phyloP scores from a whole-genome alignment of 2,329 filamentous ascomycete genomes.

The Talaromyces pinophilus region DNA sequence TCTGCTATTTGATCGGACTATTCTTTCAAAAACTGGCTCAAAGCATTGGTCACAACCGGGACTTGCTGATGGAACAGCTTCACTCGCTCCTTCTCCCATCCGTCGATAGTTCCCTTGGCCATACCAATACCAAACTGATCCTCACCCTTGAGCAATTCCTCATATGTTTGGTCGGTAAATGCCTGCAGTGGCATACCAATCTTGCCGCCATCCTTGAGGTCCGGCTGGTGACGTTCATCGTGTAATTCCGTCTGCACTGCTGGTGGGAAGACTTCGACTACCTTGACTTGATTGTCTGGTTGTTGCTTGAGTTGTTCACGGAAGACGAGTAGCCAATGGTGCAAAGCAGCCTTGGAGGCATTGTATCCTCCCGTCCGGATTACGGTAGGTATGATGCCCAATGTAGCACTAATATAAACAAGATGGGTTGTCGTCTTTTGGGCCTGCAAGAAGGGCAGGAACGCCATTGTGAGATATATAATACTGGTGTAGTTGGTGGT shows the following conservation, averaged over 20 bases:
- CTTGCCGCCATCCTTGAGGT: slow-evolving; percentile 52
- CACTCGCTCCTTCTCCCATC: slow-evolving; percentile 23
- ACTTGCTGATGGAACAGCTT: slow-evolving; percentile 20
- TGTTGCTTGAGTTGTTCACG: slow-evolving; percentile 51
- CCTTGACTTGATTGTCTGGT: slow-evolving; percentile 49
- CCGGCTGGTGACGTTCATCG: slow-evolving; percentile 56
- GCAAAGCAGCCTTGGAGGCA: slow-evolving; percentile 58
- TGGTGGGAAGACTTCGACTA: slow-evolving; percentile 59
- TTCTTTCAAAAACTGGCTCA: slow-evolving; percentile 17
- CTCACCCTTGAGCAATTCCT: slow-evolving; percentile 48
- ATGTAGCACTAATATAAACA: slow-evolving; percentile 34
- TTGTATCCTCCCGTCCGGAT: slow-evolving; percentile 55
- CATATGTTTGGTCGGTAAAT: slow-evolving; percentile 55
- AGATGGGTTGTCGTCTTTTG: slow-evolving; percentile 46
- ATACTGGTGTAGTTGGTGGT: slow-evolving; percentile 55
- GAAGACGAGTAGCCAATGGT: slow-evolving; percentile 55
- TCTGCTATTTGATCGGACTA: background rate
- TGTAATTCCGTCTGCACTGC: slow-evolving; percentile 60
- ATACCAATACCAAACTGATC: slow-evolving; percentile 56
- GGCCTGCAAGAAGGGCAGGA: slow-evolving; percentile 53
- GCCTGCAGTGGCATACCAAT: slow-evolving; percentile 58
- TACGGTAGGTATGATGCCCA: slow-evolving; percentile 10
- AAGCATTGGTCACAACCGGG: slow-evolving; percentile 7
- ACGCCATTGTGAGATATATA: slow-evolving; percentile 52
- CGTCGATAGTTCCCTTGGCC: slow-evolving; percentile 28